Percentiles rank a stretch among this genome's conserved stretches.
phyloP scores from a whole-genome alignment of 768 basidiomycete species.

The Mycena amicta region DNA sequence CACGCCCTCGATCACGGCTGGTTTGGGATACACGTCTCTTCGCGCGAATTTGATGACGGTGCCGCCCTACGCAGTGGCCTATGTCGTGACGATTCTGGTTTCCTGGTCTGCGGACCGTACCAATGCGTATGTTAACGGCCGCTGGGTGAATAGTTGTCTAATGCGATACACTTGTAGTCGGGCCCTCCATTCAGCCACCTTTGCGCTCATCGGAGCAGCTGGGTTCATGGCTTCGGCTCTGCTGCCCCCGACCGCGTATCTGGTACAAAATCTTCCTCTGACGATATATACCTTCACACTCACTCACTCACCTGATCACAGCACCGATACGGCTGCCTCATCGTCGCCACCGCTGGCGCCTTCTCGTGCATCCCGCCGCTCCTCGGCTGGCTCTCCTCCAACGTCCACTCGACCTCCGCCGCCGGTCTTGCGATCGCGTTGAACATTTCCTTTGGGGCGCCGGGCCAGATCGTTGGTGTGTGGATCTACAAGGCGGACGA shows the following conservation, averaged over 20 bases:
- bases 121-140: constrained; percentile 23
- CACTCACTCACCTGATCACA: too few relatives aligned
- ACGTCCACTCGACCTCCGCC: constrained; percentile 32
- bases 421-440: constrained; percentile 34
- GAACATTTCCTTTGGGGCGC: constrained; percentile 37
- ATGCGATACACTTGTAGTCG: constrained; percentile 10
- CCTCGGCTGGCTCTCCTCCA: constrained; percentile 39
- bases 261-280: too few relatives aligned
- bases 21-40: constrained; percentile 45
- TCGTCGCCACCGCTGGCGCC: constrained; percentile 33
- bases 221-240: constrained; percentile 19
- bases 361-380: constrained; percentile 36
- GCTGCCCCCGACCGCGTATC: constrained; percentile 14
- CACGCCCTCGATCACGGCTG: constrained; percentile 56
- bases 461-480: constrained; percentile 38
- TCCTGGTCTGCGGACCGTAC: constrained; percentile 27
- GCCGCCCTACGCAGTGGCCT: constrained; percentile 39
- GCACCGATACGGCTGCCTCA: constrained; percentile 35
- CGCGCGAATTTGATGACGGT: constrained; percentile 52
- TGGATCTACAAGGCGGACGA: constrained; percentile 27
- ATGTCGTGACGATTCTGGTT: constrained; percentile 27
- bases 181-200: constrained; percentile 11
- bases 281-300: too few relatives aligned
- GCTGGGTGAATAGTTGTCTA: neutral
- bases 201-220: constrained; percentile 22